A percentile compares a stretch with the other conserved stretches of the same genome.
Evolutionary conservation across 352 stramenopile genomes (phyloP).

Genomic region (Globisporangium splendens): DNA sequence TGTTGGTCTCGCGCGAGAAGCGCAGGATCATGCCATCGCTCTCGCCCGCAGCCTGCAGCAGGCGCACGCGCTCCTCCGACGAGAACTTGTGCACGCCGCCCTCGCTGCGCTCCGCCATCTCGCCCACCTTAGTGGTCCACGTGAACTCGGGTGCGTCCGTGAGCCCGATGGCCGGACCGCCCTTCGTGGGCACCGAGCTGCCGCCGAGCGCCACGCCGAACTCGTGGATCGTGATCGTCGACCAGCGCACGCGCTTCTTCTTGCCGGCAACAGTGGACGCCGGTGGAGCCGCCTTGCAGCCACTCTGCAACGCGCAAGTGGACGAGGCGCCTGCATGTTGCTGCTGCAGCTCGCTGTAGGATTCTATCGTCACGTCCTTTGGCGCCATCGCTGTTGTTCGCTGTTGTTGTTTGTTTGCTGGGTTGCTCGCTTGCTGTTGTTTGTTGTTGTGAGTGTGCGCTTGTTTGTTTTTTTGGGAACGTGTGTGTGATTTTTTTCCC

Average conservation of each 20-base stretch:
- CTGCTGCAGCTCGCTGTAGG: conserved; percentile 8
- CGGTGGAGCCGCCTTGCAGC: not conserved
- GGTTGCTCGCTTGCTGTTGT: conserved; percentile 3
- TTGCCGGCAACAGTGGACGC: no score
- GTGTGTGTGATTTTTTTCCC: no score
- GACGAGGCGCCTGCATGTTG: not conserved
- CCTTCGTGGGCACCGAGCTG: conserved; percentile 44
- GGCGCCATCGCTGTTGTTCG: conserved; percentile 23
- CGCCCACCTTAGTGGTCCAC: conserved; percentile 57
- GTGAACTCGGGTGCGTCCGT: conserved; percentile 49
- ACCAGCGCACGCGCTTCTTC: conserved; percentile 52
- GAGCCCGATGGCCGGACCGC: conserved; percentile 51
- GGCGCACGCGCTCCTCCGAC: conserved; percentile 40
- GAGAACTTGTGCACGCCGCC: conserved; percentile 48
- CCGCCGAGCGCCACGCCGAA: conserved; percentile 37
- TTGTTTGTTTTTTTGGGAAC: conserved; percentile 7
- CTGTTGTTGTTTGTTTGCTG: conserved; percentile 4
- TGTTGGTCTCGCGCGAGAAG: conserved; percentile 59
- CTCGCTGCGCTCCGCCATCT: conserved; percentile 61
- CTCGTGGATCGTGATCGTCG: conserved; percentile 57
- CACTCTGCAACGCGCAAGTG: not conserved
- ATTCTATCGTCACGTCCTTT: conserved; percentile 27
- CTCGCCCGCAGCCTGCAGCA: conserved; percentile 46
- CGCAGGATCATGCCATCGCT: conserved; percentile 66
- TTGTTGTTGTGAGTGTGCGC: conserved; percentile 8